Conservation (phyloP, 2,329 filamentous ascomycete species). For the Colletotrichum sansevieriae region DNA sequence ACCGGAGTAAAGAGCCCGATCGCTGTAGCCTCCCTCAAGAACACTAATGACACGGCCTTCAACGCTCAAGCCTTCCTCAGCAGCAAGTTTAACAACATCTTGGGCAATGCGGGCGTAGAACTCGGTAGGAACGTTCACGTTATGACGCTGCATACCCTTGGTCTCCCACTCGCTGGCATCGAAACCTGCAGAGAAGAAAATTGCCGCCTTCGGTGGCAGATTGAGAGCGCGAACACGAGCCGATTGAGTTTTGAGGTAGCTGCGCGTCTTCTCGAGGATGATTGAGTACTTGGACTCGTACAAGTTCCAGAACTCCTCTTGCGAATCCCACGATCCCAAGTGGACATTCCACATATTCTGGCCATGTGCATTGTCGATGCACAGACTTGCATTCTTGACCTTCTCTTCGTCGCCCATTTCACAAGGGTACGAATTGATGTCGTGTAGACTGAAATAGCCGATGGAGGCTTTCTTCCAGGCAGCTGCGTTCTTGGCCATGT, state of each 20-base stretch:
- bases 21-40: slow-evolving; percentile 95
- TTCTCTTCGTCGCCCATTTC: slow-evolving; percentile 95
- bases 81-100: slow-evolving; percentile 85
- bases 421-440: slow-evolving; percentile 98
- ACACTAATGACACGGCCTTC: slow-evolving; percentile 93
- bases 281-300: slow-evolving; percentile 84
- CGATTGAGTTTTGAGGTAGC: slow-evolving; percentile 81
- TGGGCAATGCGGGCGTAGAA: slow-evolving; percentile 94
- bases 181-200: slow-evolving; percentile 96
- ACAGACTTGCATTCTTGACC: slow-evolving; percentile 92
- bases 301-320: slow-evolving; percentile 88
- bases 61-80: slow-evolving; percentile 81
- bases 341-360: slow-evolving; percentile 98
- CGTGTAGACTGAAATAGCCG: slow-evolving; percentile 96
- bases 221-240: slow-evolving; percentile 71
- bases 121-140: slow-evolving; percentile 94
- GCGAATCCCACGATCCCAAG: slow-evolving; percentile 85
- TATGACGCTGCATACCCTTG: slow-evolving; percentile 92
- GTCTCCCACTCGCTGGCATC: slow-evolving; percentile 97
- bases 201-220: slow-evolving; percentile 81
- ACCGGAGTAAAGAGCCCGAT: slow-evolving; percentile 88
- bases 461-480: slow-evolving; percentile 87
- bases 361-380: slow-evolving; percentile 92
- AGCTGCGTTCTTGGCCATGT: slow-evolving; percentile 76
- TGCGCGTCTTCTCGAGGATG: slow-evolving; percentile 84